Conservation (phyloP, 2,329 filamentous ascomycete species). For the Aureobasidium uvarum region DNA sequence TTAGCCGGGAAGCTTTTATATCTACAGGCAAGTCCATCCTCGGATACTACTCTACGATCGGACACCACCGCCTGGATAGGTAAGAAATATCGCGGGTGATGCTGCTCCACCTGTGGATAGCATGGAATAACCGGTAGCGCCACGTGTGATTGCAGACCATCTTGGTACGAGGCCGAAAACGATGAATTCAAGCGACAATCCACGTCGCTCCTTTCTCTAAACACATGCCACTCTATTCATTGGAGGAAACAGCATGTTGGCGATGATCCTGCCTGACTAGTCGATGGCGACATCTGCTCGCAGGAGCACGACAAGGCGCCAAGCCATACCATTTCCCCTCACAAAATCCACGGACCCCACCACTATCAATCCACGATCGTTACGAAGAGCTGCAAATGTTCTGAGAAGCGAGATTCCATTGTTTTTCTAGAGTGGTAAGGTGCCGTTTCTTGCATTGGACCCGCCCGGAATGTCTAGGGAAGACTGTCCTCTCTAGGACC, state of each 20-base stretch:
- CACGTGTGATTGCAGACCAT: not conserved
- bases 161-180: not conserved
- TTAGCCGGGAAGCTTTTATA: slow-evolving; percentile 19
- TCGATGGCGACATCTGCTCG: slow-evolving; percentile 20
- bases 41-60: not conserved
- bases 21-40: not conserved
- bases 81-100: not conserved
- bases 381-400: not conserved
- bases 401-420: slow-evolving; percentile 1
- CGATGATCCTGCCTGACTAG: slow-evolving; percentile 18
- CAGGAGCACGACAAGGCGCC: slow-evolving; percentile 10
- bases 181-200: slow-evolving; percentile 5
- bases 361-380: not conserved
- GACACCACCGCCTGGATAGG: not conserved
- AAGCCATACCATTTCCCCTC: slow-evolving; percentile 18
- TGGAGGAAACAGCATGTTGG: slow-evolving; percentile 7
- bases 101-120: not conserved
- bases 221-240: not conserved
- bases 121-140: slow-evolving; percentile 13
- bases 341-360: slow-evolving; percentile 6
- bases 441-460: not conserved
- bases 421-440: not conserved
- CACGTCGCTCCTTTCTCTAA: not conserved
- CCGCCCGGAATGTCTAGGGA: not conserved
- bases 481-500: no score